A percentile compares a stretch with the other conserved stretches of the same genome.
Conservation (phyloP, 768 basidiomycete genomes). For the Phlebiopsis gigantea region DNA sequence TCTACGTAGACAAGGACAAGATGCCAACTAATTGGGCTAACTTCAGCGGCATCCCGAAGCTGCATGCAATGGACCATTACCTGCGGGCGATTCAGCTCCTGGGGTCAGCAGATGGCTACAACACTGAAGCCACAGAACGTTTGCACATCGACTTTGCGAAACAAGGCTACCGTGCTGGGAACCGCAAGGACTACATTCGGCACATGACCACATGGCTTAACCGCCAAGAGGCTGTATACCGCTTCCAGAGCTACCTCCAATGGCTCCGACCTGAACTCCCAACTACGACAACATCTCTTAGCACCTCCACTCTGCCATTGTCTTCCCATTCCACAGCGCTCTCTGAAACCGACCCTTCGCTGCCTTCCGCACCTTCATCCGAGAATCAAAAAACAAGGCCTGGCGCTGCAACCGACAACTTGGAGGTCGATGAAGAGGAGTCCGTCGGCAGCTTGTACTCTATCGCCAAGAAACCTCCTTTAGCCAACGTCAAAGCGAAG, state of each 20-base stretch:
- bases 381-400: not conserved
- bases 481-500: not conserved
- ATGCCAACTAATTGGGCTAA: conserved; percentile 1
- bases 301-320: no score
- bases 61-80: conserved; percentile 22
- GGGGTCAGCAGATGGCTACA: conserved; percentile 21
- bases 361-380: no score
- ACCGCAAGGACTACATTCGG: conserved; percentile 19
- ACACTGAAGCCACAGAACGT: conserved; percentile 26
- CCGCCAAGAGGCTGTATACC: conserved; percentile 22
- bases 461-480: not conserved
- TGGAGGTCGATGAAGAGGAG: not conserved
- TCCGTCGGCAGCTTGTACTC: not conserved
- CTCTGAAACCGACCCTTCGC: no score
- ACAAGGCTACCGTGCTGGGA: conserved; percentile 21
- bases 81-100: conserved; percentile 13
- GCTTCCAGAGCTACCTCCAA: not conserved
- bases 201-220: conserved; percentile 38
- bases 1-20: conserved; percentile 12
- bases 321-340: no score
- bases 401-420: not conserved
- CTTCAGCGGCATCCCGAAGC: conserved; percentile 28
- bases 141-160: conserved; percentile 43
- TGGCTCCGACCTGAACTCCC: no score
- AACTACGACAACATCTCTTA: no score